Base-by-base conservation (phyloP, 2,329 filamentous ascomycete genomes). In the Sphaerulina musiva region DNA sequence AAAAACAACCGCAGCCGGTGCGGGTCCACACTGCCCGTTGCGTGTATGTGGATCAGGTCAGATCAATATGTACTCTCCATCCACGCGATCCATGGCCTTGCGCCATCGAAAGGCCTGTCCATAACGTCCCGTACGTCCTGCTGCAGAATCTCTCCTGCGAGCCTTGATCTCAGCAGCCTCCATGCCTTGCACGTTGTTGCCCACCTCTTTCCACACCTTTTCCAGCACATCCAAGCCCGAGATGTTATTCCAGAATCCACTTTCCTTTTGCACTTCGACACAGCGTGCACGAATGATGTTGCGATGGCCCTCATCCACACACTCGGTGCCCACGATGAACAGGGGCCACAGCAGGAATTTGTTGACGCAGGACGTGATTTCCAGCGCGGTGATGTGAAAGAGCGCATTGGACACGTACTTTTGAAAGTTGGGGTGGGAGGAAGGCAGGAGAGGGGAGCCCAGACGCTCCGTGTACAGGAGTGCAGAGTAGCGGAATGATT, bases 321-420 rank as follows among this genome's bases (percentile, higher is more conserved):
- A 95, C 73, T 96, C 92, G 20, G 88, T 90, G 17, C 91, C 91
- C 1, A 86, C 84, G 49, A 96, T 86, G 69, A 96, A 95, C 2
- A 96, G 79, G 2, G 92, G 91, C 92, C 91, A 96, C 7, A 96
- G 81, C 8, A 96, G 74, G 69, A 95, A 95, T 67, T 95, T 95
- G 71, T 95, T 86, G 38, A 86, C 84, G 46, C 78, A 80, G 64
- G 81, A 83, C 40, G 80, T 86, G 2, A 84, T 79, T 58, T 88
- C 84, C 38, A 96, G 83, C 50, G 84, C 85, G 6, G 84, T 86
- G 53, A 93, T 87, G 72, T 95, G 92, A 71, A 84, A 87, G 40
- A 96, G 80, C 1, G 91, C 87, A 60, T 89, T 84, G 66, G 83
- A 83, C 52, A 95, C 90, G 17, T 95, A 80, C 60, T 84, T 85